These are phyloP conservation scores for Didymellaceae sp. DNA, from an alignment of 2,329 filamentous ascomycete species.

Conservation along the genomic window DNA sequence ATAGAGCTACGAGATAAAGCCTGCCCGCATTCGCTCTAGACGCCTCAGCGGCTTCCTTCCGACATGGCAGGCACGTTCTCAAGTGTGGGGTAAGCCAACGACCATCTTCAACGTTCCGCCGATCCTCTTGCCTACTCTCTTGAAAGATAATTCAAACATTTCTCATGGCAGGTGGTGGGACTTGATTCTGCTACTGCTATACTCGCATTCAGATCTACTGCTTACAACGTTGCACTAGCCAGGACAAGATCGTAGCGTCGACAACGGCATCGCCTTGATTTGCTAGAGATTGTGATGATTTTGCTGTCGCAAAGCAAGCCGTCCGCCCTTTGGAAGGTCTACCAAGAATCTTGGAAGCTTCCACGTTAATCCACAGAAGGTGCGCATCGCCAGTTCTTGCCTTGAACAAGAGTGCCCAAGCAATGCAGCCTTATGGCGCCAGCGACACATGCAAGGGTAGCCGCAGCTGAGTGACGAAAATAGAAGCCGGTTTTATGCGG, in stretches of 20 bases:
- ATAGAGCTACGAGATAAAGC: conserved; percentile 11
- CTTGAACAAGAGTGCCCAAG: neutral
- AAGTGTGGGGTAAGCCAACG: conserved; percentile 13
- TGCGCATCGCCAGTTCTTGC: neutral
- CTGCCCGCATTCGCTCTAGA: conserved; percentile 11
- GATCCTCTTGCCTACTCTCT: neutral
- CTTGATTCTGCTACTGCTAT: neutral
- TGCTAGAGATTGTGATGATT: neutral
- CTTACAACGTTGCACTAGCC: conserved; percentile 5
- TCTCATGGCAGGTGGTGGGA: neutral
- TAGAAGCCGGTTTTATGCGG: neutral
- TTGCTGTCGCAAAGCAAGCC: neutral
- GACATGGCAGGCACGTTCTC: conserved; percentile 3
- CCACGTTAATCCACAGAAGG: conserved; percentile 1
- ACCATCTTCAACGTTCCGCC: neutral
- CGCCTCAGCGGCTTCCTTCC: conserved; percentile 12
- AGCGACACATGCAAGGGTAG: neutral
- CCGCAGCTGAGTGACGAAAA: conserved; percentile 10
- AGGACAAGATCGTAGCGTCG: neutral
- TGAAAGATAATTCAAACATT: neutral
- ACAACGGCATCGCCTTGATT: conserved; percentile 5
- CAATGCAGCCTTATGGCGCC: neutral
- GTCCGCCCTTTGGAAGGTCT: neutral
- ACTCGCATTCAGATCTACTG: neutral
- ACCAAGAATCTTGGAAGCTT: neutral